Evolutionary conservation across 2,329 filamentous ascomycete genomes (phyloP), one percentile per base, ranked within the genome.

Genomic region (Coniella vitis): DNA sequence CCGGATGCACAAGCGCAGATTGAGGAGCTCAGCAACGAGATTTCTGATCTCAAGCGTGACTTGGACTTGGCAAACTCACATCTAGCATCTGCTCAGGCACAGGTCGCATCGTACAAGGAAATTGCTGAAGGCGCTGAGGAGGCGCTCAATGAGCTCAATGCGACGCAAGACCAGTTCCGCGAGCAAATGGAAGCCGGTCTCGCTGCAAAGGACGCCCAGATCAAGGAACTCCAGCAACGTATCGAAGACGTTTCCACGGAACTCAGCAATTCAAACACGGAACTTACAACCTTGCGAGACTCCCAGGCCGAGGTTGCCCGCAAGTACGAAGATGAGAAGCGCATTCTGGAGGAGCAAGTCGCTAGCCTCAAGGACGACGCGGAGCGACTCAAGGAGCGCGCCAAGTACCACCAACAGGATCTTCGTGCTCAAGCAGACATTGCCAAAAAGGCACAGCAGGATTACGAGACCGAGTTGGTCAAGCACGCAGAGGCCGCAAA

Each of bases 401-500:
- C 88, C 29, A 83, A 87, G 56, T 89, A 86, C 62, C 87, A 95
- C 62, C 88, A 94, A 62, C 86, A 95, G 59, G 90, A 97, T 59
- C 79, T 97, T 37, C 90, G 93, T 54, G 84, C 88, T 0, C 93
- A 98, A 65, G 90, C 91, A 22, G 87, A 94, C 38, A 97, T 98
- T 60, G 90, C 93, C 2, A 84, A 89, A 46, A 87, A 89, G 64
- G 90, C 93, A 3, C 93, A 98, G 63, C 86, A 95, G 62, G 90
- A 93, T 57, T 98, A 98, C 62, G 94, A 98, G 65, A 84, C 84
- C 54, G 93, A 98, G 65, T 76, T 98, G 10, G 79, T 95, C 60
- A 96, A 93, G 70, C 93, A 98, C 67, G 91, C 90, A 2, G 89
- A 96, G 56, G 93, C 91, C n/a, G 88, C 91, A 12, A 90, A 90